Evolutionary conservation across 2,329 filamentous ascomycete genomes (phyloP), one percentile per base, ranked within the genome.

Genomic region (Sclerotiophoma versabilis): DNA sequence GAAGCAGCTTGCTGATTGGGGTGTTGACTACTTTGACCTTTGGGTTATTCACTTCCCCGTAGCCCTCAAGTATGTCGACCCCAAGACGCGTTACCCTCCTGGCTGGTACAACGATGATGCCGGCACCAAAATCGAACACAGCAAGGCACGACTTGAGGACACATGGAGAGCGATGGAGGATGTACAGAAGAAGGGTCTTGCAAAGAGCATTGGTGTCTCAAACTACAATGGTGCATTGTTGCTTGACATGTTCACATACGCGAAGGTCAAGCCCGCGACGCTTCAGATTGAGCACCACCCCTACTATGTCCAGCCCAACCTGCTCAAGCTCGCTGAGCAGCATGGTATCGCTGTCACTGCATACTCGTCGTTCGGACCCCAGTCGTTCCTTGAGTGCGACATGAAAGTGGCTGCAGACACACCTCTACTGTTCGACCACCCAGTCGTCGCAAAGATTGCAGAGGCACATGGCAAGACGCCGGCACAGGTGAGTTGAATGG

Each of bases 381-480:
- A 68, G 61, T 73, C 70, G 11, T 75, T 75, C 58, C 58, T 72
- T 38, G 52, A 56, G 32, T 56, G 52, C 41, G 52, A 56, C 12
- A 56, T 56, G 52, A 56, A 56, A 36, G 33, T 56, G 3, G 52
- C 52, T n/a, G 52, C 43, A 33, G 63, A 64, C 39, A 69, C 67
- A 9, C 65, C 66, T 43, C 66, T 69, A 33, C 64, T 75, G 17
- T 70, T 75, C 34, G 62, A 71, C 41, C 72, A 75, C 59, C 60
- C 70, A 80, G 88, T 73, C 87, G 90, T 83, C 80, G 89, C 75
- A 82, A 86, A 70, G 87, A 88, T 55, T 60, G 89, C 89, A 23
- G 79, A 84, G 62, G 81, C 84, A 62, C 83, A 87, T 11, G 81
- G 85, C 12, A 84, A 89, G 47, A 86, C 87, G 8, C 82, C 91